Base-by-base conservation (phyloP, 805 yeast genomes). In the Lipomyces japonicus region DNA sequence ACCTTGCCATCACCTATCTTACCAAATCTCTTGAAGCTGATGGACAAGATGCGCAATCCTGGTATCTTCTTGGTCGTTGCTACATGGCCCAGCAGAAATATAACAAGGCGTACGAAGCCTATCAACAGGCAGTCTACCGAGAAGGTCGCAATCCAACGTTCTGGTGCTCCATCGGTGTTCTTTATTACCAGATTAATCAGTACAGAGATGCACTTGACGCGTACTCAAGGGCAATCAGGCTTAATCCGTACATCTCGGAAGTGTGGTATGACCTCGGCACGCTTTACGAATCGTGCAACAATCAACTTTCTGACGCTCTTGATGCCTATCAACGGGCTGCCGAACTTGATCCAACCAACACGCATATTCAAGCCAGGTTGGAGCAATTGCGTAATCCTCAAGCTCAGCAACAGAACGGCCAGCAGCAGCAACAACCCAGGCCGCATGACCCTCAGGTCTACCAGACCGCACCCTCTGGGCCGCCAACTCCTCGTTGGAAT, bases 211-310 rank as follows among this genome's bases (percentile, higher is more conserved):
- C 98, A 1, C 74, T 93, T 57, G 97, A 93, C 67, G 98, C 98
- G 14, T 93, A 93, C 71, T 90, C 97, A 5, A 76, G 97, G 48
- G 98, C 98, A 9, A 93, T 93, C 53, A 77, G 97, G 61, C 78
- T 93, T 63, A 93, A 93, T 62, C 98, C 98, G 14, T 90, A 90
- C 72, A 85, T 93, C 59, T 81, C 93, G 53, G 98, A 93, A 69
- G 98, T 93, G 23, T 93, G 98, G 98, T 93, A 93, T 70, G 98
- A 93, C 70, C 77, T 93, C 65, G 98, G 98, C 51, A 93, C 97
- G 4, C 73, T 93, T 37, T 93, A 93, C 68, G 98, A 93, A 70
- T 88, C 97, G 31, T 93, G 98, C 72, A 93, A 90, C 70, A 90
- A 91, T 71, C 98, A 93, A 71, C 78, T 89, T 52, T 78, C 83